Percentiles rank a stretch among this genome's conserved stretches.
phyloP scores from a whole-genome alignment of 2,329 filamentous ascomycete species.

The Hymenoscyphus occultus region DNA sequence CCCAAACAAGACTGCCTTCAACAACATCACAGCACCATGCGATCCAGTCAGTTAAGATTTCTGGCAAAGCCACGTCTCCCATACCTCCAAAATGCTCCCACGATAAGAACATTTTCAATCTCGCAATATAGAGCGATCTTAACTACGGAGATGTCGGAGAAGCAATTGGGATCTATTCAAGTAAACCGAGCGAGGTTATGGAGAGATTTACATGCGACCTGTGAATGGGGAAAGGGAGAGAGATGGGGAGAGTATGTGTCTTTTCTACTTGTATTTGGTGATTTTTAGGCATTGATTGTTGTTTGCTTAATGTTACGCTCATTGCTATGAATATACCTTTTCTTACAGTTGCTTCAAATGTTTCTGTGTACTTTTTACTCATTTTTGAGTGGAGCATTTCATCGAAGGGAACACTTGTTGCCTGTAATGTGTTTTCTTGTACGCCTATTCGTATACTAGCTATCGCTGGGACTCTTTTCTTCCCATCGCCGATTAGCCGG shows the following conservation, averaged over 20 bases:
- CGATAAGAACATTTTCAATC: conserved; percentile 12
- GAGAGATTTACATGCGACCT: conserved; percentile 62
- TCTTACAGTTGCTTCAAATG: too few relatives aligned
- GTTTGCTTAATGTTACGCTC: not conserved
- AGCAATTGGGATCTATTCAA: conserved; percentile 50
- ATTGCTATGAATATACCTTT: too few relatives aligned
- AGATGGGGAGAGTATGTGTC: conserved; percentile 61
- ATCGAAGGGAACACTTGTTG: too few relatives aligned
- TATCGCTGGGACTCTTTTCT: too few relatives aligned
- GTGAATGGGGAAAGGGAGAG: conserved; percentile 63
- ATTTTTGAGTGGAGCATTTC: too few relatives aligned
- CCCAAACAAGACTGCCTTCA: not conserved
- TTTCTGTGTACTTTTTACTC: too few relatives aligned
- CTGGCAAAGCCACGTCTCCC: not conserved
- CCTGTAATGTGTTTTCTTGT: too few relatives aligned
- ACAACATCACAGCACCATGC: not conserved
- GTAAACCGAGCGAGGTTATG: conserved; percentile 60
- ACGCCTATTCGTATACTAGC: too few relatives aligned
- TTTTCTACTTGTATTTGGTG: not conserved
- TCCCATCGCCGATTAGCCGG: too few relatives aligned
- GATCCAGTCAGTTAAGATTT: not conserved
- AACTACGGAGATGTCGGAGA: conserved; percentile 43
- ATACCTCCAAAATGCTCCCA: not conserved
- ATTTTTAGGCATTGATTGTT: not conserved
- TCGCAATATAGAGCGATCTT: conserved; percentile 20